A percentile compares a stretch with the other conserved stretches of the same genome.
These are phyloP conservation scores for Achlya hypogyna DNA, from an alignment of 352 stramenopile species.

Conservation along the genomic window DNA sequence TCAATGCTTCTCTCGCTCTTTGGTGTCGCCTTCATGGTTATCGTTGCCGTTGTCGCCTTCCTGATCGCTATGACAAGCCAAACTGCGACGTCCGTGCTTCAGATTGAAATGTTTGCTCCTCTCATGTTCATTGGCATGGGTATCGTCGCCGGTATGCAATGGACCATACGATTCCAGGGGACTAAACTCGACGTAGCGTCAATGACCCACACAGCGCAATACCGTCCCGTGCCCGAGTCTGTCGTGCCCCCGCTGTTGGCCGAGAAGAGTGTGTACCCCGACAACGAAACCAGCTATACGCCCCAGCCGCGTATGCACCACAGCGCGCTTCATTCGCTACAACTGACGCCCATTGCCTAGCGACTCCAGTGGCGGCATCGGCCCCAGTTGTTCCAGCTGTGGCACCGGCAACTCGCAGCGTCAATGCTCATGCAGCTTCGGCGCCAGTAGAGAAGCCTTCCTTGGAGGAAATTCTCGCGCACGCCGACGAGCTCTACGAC, in stretches of 20 bases:
- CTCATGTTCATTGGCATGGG: conserved; percentile 73
- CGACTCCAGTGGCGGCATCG: neutral
- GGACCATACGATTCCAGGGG: neutral
- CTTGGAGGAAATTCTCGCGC: conserved; percentile 27
- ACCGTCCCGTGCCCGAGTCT: neutral
- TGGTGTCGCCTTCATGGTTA: conserved; percentile 52
- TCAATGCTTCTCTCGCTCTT: conserved; percentile 51
- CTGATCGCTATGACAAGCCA: conserved; percentile 50
- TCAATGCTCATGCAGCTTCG: conserved; percentile 33
- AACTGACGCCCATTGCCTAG: neutral
- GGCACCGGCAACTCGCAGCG: neutral
- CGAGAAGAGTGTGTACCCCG: conserved; percentile 28
- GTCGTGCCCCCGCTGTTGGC: conserved; percentile 30
- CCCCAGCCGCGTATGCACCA: neutral
- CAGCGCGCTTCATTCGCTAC: no score
- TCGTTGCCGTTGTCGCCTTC: conserved; percentile 51
- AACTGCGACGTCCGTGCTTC: conserved; percentile 28
- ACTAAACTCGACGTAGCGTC: neutral
- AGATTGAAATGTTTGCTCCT: conserved; percentile 68
- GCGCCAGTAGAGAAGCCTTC: conserved; percentile 18
- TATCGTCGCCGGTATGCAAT: conserved; percentile 49
- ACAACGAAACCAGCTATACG: neutral
- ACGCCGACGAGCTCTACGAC: conserved; percentile 41
- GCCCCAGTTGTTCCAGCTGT: neutral
- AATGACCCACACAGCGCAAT: conserved; percentile 20